Conservation (phyloP, 768 basidiomycete species). For the Macrocybe gigantea region DNA sequence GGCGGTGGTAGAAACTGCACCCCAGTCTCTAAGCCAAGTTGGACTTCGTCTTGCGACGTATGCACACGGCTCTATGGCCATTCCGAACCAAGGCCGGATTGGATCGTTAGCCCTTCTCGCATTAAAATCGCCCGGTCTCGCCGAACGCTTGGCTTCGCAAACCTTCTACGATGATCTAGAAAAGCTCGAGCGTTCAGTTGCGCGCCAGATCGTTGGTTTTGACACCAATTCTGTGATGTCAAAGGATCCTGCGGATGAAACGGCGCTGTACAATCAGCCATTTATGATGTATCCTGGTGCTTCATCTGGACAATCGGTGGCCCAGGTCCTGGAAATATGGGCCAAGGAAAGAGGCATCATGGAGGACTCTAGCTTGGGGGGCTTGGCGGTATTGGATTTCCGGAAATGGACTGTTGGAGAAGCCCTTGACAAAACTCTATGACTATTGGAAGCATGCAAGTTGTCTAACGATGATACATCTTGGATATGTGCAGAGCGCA, state of each 20-base stretch:
- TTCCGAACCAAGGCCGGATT: conserved; percentile 49
- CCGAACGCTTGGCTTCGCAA: conserved; percentile 35
- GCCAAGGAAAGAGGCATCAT: conserved; percentile 40
- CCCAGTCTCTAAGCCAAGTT: conserved; percentile 31
- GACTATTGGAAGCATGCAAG: background rate
- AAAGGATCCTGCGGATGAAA: conserved; percentile 28
- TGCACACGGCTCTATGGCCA: conserved; percentile 51
- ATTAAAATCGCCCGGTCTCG: conserved; percentile 42
- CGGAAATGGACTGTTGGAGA: conserved; percentile 64
- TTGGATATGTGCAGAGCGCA: background rate
- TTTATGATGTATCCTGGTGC: conserved; percentile 72
- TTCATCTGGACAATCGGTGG: conserved; percentile 32
- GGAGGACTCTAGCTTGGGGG: conserved; percentile 23
- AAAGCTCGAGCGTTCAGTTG: conserved; percentile 68
- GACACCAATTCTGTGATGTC: conserved; percentile 50
- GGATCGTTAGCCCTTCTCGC: conserved; percentile 52
- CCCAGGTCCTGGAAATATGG: conserved; percentile 49
- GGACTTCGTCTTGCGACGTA: conserved; percentile 49
- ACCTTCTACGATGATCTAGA: conserved; percentile 52
- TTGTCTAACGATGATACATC: background rate
- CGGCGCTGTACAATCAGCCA: conserved; percentile 64
- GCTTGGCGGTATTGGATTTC: conserved; percentile 48
- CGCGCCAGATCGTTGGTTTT: conserved; percentile 82
- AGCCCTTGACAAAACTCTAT: conserved; percentile 1
- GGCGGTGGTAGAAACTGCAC: conserved; percentile 31